Evolutionary conservation across 129 eudicot species (phyloP).

Genomic region (Calendula officinalis): DNA sequence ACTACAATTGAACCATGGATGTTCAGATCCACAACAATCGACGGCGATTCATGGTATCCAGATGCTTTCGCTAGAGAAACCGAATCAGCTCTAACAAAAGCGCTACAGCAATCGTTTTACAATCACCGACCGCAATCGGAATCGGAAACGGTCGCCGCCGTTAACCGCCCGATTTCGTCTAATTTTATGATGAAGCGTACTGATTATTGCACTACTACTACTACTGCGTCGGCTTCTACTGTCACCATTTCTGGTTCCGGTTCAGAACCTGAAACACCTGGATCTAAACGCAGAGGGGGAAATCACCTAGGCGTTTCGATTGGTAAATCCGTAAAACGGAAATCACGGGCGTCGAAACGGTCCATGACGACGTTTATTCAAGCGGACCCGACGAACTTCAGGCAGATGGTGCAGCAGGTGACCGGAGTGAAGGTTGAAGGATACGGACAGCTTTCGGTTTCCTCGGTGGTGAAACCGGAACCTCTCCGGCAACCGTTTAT

Average conservation of each 20-base stretch:
- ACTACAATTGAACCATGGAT: slow-evolving; percentile 63
- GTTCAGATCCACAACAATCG: slow-evolving; percentile 46
- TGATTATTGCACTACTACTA: neutral
- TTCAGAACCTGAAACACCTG: slow-evolving; percentile 49
- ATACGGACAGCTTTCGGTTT: slow-evolving; percentile 36
- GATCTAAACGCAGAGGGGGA: slow-evolving; percentile 29
- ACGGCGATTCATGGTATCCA: slow-evolving; percentile 49
- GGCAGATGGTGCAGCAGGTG: slow-evolving; percentile 93
- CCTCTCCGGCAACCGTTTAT: slow-evolving; percentile 43
- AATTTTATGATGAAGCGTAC: slow-evolving; percentile 1
- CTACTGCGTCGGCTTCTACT: slow-evolving; percentile 32
- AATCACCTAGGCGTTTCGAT: neutral
- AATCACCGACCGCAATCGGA: slow-evolving; percentile 12
- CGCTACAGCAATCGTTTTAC: slow-evolving; percentile 52
- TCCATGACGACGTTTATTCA: slow-evolving; percentile 69
- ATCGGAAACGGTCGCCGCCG: neutral
- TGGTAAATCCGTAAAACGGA: slow-evolving; percentile 52
- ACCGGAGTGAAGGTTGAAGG: slow-evolving; percentile 56
- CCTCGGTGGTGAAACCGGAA: slow-evolving; percentile 58
- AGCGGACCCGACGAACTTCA: slow-evolving; percentile 73
- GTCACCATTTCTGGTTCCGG: slow-evolving; percentile 47
- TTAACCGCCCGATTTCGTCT: neutral
- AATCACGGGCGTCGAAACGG: slow-evolving; percentile 66
- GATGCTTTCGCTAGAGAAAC: slow-evolving; percentile 64
- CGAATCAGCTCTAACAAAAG: slow-evolving; percentile 54